A percentile compares a stretch with the other conserved stretches of the same genome.
Evolutionary conservation across 2,329 filamentous ascomycete species (phyloP).

Genomic region (Beauveria varroae): DNA sequence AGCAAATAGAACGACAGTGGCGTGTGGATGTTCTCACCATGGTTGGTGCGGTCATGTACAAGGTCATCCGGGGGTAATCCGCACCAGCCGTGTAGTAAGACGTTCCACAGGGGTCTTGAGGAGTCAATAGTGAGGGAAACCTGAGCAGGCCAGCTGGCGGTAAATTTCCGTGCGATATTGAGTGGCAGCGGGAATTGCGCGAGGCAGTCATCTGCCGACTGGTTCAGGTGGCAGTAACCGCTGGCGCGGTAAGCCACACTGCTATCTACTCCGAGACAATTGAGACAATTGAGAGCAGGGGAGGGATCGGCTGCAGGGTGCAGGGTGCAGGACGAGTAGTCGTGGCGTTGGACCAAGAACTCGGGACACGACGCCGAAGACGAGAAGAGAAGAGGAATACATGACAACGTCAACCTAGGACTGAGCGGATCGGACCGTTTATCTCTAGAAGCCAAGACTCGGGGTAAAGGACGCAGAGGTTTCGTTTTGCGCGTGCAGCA

Average conservation of each 20-base stretch:
- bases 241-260: neutral
- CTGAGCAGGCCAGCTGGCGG: neutral
- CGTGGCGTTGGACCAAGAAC: neutral
- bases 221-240: neutral
- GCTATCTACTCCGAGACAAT: conserved; percentile 4
- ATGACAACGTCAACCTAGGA: no score
- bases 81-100: conserved; percentile 1
- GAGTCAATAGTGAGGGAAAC: neutral
- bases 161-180: neutral
- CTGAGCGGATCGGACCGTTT: neutral
- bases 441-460: conserved; percentile 3
- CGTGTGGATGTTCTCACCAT: no score
- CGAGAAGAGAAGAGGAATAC: neutral
- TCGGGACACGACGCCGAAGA: no score
- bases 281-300: neutral
- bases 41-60: neutral
- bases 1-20: no score
- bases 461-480: neutral
- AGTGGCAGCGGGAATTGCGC: neutral
- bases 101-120: neutral
- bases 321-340: neutral
- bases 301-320: neutral
- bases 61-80: neutral
- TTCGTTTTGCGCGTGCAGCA: neutral
- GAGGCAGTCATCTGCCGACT: neutral